Conservation (phyloP, 768 basidiomycete genomes). For the Boletus pseudopeckii region DNA sequence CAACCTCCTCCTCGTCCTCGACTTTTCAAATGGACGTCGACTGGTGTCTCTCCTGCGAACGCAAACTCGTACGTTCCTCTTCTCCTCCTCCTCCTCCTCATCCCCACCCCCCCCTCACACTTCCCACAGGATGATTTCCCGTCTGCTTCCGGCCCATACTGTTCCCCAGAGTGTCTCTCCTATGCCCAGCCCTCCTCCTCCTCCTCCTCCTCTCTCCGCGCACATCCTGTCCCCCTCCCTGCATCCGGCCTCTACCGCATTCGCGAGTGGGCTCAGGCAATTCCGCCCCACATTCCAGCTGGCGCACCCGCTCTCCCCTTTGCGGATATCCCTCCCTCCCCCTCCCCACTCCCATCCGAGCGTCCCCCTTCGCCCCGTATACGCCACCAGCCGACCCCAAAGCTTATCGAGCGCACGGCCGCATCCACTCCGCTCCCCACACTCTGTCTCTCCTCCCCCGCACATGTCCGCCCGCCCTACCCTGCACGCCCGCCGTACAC, state of each 20-base stretch:
- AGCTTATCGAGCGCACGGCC: slow-evolving; percentile 34
- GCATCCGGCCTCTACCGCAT: slow-evolving; percentile 16
- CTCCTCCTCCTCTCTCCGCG: slow-evolving; percentile 26
- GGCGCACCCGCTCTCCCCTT: slow-evolving; percentile 31
- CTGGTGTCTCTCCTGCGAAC: slow-evolving; percentile 68
- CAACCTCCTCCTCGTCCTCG: not conserved
- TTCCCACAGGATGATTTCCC: slow-evolving; percentile 20
- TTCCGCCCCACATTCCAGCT: slow-evolving; percentile 31
- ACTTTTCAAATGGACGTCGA: slow-evolving; percentile 51
- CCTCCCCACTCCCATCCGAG: slow-evolving; percentile 4
- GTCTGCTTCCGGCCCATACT: slow-evolving; percentile 45
- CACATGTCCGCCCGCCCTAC: slow-evolving; percentile 24
- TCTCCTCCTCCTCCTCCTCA: not conserved
- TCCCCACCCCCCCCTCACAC: not conserved
- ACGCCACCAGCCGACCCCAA: slow-evolving; percentile 29
- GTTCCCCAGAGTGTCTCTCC: slow-evolving; percentile 46
- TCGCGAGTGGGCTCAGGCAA: slow-evolving; percentile 30
- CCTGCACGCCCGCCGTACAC: slow-evolving; percentile 34
- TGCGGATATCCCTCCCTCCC: slow-evolving; percentile 11
- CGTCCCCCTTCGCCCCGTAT: slow-evolving; percentile 20
- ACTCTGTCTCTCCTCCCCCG: slow-evolving; percentile 48
- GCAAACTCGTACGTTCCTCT: slow-evolving; percentile 48
- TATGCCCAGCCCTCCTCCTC: slow-evolving; percentile 32
- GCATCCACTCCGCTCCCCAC: slow-evolving; percentile 39
- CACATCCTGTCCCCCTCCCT: not conserved